Percentiles rank a stretch among this genome's conserved stretches.
phyloP scores from a whole-genome alignment of 257 asterid species.

The Penstemon davidsonii region DNA sequence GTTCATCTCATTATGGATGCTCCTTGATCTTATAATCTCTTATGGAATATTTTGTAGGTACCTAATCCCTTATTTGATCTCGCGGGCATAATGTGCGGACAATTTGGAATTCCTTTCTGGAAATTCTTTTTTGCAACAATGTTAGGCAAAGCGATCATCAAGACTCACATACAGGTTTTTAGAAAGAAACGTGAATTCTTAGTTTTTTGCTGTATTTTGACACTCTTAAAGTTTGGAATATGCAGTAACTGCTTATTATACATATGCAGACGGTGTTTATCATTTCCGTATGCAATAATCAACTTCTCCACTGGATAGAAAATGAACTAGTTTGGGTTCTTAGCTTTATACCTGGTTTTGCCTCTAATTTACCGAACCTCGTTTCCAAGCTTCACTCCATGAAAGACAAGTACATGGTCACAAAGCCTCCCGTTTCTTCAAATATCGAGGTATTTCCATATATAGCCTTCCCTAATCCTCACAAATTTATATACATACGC shows the following conservation, averaged over 20 bases:
- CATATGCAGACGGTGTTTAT: slow-evolving; percentile 76
- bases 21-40: too few relatives aligned
- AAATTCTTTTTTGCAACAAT: slow-evolving; percentile 80
- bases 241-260: not conserved
- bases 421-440: slow-evolving; percentile 53
- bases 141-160: slow-evolving; percentile 87
- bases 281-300: slow-evolving; percentile 88
- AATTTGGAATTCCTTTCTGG: slow-evolving; percentile 91
- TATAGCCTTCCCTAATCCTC: not conserved
- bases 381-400: slow-evolving; percentile 74
- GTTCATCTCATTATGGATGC: too few relatives aligned
- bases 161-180: slow-evolving; percentile 88
- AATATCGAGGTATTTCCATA: slow-evolving; percentile 50
- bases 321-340: slow-evolving; percentile 79
- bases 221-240: not conserved
- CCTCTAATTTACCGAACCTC: slow-evolving; percentile 57
- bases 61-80: slow-evolving; percentile 97
- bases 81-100: slow-evolving; percentile 98
- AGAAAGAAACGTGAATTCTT: not conserved
- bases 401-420: slow-evolving; percentile 73
- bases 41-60: slow-evolving; percentile 46
- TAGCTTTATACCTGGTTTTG: slow-evolving; percentile 75
- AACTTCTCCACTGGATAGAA: slow-evolving; percentile 92
- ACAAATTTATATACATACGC: too few relatives aligned
- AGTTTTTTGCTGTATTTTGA: not conserved